These are phyloP conservation scores for Rhododendron ovatum DNA, from an alignment of 148 eudicot genomes.

Conservation along the genomic window DNA sequence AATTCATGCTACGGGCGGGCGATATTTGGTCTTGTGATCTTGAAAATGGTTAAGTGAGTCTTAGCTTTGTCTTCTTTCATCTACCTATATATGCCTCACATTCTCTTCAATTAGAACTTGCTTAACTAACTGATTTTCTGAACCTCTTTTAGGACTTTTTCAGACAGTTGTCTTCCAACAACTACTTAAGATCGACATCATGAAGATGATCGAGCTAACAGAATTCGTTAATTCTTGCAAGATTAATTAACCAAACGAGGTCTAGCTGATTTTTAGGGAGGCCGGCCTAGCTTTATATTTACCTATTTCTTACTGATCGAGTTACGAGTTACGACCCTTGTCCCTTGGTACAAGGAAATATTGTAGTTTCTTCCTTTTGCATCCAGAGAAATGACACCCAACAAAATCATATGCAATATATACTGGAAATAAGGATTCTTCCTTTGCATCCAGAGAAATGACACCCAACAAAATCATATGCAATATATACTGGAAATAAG, in stretches of 20 bases:
- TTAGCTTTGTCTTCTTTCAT: not conserved
- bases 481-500: not conserved
- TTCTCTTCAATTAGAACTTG: not conserved
- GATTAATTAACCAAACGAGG: no score
- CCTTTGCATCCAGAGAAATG: not conserved
- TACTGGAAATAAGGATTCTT: not conserved
- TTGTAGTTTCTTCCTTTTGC: not conserved
- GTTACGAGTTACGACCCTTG: not conserved
- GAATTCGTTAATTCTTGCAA: no score
- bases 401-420: not conserved
- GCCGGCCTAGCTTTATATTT: no score
- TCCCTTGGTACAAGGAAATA: not conserved
- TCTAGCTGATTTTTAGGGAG: no score
- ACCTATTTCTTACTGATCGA: no score
- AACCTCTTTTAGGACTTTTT: not conserved
- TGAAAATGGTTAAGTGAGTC: not conserved
- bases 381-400: not conserved
- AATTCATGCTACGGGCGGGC: no score
- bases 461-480: not conserved
- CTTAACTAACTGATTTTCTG: not conserved
- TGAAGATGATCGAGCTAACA: no score
- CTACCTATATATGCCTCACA: not conserved
- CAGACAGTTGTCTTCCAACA: not conserved
- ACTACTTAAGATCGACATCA: not conserved
- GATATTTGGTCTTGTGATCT: not conserved